These are phyloP conservation scores for Psophocarpus tetragonolobus DNA, from an alignment of 306 rosid genomes.

Conservation along the genomic window DNA sequence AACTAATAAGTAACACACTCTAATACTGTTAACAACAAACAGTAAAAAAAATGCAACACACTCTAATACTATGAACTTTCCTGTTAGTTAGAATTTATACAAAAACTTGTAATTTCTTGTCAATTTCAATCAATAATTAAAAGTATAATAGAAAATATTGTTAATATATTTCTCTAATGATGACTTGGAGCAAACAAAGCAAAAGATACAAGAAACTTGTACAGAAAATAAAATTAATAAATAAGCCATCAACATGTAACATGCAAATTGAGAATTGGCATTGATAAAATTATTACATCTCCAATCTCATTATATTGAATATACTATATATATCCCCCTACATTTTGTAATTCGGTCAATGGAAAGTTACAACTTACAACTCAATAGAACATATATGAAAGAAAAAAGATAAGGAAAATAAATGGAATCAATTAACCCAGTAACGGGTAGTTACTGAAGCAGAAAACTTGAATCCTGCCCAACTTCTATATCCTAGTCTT, in stretches of 20 bases:
- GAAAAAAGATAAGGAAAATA: constrained; percentile 26
- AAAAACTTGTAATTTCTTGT: neutral
- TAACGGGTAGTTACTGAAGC: constrained; percentile 31
- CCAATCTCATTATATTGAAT: constrained; percentile 18
- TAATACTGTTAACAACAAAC: too few species aligned
- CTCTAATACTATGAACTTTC: too few species aligned
- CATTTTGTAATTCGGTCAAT: constrained; percentile 8
- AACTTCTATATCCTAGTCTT: constrained; percentile 31
- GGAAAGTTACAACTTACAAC: constrained; percentile 30
- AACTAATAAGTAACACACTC: too few species aligned
- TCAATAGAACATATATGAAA: constrained; percentile 29
- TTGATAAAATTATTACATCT: constrained; percentile 21
- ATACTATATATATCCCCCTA: neutral
- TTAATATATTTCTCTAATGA: neutral
- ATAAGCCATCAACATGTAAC: neutral
- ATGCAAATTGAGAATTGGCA: constrained; percentile 20
- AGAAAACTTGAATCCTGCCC: constrained; percentile 51
- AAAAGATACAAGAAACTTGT: neutral
- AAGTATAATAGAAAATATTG: too few species aligned
- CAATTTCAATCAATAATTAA: neutral
- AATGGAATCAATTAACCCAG: constrained; percentile 30
- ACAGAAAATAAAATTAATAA: neutral
- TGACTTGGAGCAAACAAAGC: neutral
- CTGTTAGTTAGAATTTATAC: too few species aligned
- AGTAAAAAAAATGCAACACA: too few species aligned